These are phyloP conservation scores for Knoxia roxburghii DNA, from an alignment of 257 asterid species.

Conservation along the genomic window DNA sequence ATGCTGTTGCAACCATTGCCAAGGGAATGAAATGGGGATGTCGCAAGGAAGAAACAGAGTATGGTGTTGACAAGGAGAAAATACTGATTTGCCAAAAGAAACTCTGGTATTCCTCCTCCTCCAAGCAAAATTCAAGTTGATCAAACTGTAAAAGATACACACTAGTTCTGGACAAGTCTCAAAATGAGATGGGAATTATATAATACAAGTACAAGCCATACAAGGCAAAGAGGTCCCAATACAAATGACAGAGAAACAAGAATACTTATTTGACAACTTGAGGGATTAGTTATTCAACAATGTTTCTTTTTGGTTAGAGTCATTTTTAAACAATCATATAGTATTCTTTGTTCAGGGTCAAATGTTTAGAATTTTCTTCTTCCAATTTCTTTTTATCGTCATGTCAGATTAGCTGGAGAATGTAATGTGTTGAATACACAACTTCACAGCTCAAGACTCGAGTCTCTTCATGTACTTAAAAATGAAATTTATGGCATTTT, in stretches of 20 bases:
- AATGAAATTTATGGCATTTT: neutral
- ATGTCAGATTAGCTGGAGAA: constrained; percentile 7
- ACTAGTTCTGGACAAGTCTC: constrained; percentile 9
- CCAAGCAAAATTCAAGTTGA: constrained; percentile 44
- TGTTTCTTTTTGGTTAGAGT: constrained; percentile 1
- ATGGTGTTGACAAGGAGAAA: constrained; percentile 59
- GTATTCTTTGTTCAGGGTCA: constrained; percentile 43
- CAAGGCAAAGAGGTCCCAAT: constrained; percentile 24
- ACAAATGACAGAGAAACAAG: constrained; percentile 13
- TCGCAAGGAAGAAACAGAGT: constrained; percentile 75
- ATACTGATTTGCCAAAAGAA: constrained; percentile 93
- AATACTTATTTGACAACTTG: constrained; percentile 11
- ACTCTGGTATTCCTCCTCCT: constrained; percentile 81
- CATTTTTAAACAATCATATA: constrained; percentile 13
- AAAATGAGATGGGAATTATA: constrained; percentile 27
- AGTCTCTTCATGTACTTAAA: neutral
- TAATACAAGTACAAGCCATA: constrained; percentile 24
- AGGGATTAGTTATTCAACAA: constrained; percentile 23
- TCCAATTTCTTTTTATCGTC: constrained; percentile 7
- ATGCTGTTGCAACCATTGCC: constrained; percentile 58
- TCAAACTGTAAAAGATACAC: neutral
- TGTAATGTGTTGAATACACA: constrained; percentile 14
- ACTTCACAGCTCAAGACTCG: constrained; percentile 7
- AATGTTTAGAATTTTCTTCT: neutral
- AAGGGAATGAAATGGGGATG: constrained; percentile 95